Evolutionary conservation across 345 rosid genomes (phyloP).

Genomic region (Barbarea vulgaris): DNA sequence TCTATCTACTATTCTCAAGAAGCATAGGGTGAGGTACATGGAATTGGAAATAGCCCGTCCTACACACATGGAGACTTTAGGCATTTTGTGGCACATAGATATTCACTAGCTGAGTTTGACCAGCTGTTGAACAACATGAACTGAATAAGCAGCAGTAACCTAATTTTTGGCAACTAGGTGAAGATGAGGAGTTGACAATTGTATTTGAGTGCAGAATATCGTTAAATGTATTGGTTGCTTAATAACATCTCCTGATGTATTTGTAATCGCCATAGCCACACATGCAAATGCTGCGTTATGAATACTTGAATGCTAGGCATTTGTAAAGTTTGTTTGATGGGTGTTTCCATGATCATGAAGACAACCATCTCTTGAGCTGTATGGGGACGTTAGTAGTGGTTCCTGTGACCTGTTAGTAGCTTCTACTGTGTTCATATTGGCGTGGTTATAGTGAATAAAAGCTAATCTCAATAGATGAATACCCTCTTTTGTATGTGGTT

Average conservation of each 20-base stretch:
- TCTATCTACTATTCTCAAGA: background rate
- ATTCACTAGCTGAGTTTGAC: slow-evolving; percentile 12
- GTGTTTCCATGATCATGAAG: background rate
- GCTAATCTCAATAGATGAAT: background rate
- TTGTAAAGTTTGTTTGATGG: slow-evolving; percentile 1
- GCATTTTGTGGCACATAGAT: slow-evolving; percentile 19
- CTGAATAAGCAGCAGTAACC: background rate
- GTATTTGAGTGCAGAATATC: background rate
- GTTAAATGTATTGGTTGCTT: background rate
- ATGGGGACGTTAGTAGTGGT: background rate
- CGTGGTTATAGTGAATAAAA: background rate
- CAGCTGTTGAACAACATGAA: background rate
- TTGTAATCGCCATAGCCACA: background rate
- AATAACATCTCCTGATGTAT: background rate
- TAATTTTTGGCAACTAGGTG: background rate
- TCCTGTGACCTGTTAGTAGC: slow-evolving; percentile 35
- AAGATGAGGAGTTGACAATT: background rate
- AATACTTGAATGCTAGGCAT: background rate
- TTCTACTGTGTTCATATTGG: slow-evolving; percentile 42
- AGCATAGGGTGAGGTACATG: background rate
- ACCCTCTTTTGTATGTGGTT: background rate
- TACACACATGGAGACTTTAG: slow-evolving; percentile 9
- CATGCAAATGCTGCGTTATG: background rate
- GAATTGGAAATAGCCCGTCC: background rate
- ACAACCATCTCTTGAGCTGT: background rate